Evolutionary conservation across 345 rosid genomes (phyloP).

Genomic region (Moricandia moricandioides): DNA sequence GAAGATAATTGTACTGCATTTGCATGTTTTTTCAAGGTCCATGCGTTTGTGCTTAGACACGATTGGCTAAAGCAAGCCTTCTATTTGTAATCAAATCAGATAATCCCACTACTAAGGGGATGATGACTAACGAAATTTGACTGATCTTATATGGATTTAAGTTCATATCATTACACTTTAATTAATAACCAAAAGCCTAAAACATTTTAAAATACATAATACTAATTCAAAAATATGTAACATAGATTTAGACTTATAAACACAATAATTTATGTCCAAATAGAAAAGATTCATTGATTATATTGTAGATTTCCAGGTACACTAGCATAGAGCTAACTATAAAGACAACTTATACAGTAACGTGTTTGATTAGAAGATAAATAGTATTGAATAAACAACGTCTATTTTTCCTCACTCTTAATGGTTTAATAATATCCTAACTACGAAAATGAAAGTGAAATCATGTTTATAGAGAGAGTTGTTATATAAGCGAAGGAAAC

Average conservation of each 20-base stretch:
- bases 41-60: constrained; percentile 21
- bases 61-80: constrained; percentile 16
- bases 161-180: neutral
- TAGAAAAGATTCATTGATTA: neutral
- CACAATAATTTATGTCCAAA: neutral
- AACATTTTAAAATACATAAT: neutral
- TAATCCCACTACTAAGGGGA: constrained; percentile 6
- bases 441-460: neutral
- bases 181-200: neutral
- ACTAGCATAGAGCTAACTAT: neutral
- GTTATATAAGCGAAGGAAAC: neutral
- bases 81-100: constrained; percentile 3
- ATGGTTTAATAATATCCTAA: neutral
- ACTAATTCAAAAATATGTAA: neutral
- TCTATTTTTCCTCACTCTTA: neutral
- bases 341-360: neutral
- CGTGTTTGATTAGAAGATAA: neutral
- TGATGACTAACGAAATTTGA: constrained; percentile 17
- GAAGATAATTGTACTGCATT: neutral
- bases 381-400: neutral
- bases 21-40: neutral
- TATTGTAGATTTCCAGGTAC: neutral
- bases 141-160: neutral
- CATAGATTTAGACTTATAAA: neutral
- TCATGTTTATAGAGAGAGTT: neutral